phyloP scores from a whole-genome alignment of 1,284 basidiomycete genomes.

The Athelia sp. region DNA sequence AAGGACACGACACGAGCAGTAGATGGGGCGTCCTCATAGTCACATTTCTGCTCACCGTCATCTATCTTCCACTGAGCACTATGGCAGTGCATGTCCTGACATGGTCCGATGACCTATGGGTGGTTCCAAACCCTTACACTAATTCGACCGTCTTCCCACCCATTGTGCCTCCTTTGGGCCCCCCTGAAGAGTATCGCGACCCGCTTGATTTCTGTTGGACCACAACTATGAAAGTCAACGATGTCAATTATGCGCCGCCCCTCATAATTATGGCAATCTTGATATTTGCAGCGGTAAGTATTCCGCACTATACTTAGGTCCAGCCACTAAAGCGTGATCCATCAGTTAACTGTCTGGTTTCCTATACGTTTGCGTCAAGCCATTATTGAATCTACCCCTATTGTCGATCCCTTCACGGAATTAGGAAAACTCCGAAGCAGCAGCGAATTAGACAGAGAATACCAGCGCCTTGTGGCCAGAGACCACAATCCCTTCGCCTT shows the following conservation, averaged over 20 bases:
- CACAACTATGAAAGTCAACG: constrained; percentile 65
- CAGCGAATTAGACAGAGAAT: constrained; percentile 67
- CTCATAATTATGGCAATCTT: constrained; percentile 55
- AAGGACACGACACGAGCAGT: constrained; percentile 34
- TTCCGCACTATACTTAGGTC: constrained; percentile 4
- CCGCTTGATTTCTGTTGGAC: constrained; percentile 78
- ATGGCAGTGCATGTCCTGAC: constrained; percentile 68
- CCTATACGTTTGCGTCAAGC: constrained; percentile 58
- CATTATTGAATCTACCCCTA: constrained; percentile 56
- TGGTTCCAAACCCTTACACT: constrained; percentile 62
- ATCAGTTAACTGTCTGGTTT: constrained; percentile 67
- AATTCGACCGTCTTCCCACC: constrained; percentile 52
- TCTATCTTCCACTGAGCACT: constrained; percentile 68
- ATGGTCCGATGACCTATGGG: constrained; percentile 74
- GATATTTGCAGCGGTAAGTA: constrained; percentile 48
- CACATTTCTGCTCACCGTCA: constrained; percentile 56
- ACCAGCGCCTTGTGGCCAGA: constrained; percentile 58
- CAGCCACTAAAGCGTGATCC: constrained; percentile 4
- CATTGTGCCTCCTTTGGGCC: constrained; percentile 43
- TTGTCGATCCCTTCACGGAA: constrained; percentile 67
- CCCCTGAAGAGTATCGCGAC: constrained; percentile 50
- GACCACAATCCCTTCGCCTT: constrained; percentile 72
- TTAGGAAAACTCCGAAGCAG: constrained; percentile 56
- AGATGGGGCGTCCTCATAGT: constrained; percentile 52
- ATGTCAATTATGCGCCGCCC: constrained; percentile 69